These are phyloP conservation scores for Coniella lustricola DNA, from an alignment of 2,329 filamentous ascomycete species.

Conservation along the genomic window DNA sequence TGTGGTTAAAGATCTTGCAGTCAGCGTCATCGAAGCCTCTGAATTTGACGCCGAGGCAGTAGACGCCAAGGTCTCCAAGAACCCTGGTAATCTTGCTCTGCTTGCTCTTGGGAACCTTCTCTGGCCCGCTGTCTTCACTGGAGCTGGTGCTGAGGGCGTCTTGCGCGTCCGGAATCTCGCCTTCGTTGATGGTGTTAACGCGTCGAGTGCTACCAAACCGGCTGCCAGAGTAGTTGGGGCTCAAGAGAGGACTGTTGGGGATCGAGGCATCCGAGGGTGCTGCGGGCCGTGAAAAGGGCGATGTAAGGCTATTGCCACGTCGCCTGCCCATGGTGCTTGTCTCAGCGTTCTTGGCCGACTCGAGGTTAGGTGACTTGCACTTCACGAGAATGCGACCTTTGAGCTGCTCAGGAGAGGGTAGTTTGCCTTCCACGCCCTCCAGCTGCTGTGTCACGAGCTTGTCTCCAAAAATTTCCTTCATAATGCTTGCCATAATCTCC, in stretches of 20 bases:
- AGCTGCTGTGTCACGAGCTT: constrained; percentile 71
- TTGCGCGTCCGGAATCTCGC: constrained; percentile 38
- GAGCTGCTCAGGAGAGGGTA: constrained; percentile 82
- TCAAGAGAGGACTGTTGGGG: constrained; percentile 47
- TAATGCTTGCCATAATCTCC: constrained; percentile 78
- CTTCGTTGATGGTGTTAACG: constrained; percentile 52
- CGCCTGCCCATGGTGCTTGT: constrained; percentile 38
- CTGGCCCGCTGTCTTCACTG: constrained; percentile 68
- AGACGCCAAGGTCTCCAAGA: constrained; percentile 79
- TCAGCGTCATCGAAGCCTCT: constrained; percentile 70
- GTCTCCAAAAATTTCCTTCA: constrained; percentile 76
- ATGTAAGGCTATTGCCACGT: constrained; percentile 67
- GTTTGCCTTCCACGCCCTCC: constrained; percentile 55
- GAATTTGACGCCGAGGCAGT: constrained; percentile 71
- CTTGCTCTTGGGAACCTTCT: constrained; percentile 45
- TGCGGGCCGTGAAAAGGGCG: constrained; percentile 61
- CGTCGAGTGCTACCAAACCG: constrained; percentile 42
- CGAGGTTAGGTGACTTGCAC: constrained; percentile 71
- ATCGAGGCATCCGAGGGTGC: constrained; percentile 50
- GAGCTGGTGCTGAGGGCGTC: constrained; percentile 53
- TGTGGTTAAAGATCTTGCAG: constrained; percentile 85
- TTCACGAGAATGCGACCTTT: constrained; percentile 84
- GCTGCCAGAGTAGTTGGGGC: constrained; percentile 43
- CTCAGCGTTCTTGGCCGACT: constrained; percentile 32
- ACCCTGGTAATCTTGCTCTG: constrained; percentile 81